Base-by-base conservation (phyloP, 371 early-diverging fungal species). In the Chytridium lagenaria region DNA sequence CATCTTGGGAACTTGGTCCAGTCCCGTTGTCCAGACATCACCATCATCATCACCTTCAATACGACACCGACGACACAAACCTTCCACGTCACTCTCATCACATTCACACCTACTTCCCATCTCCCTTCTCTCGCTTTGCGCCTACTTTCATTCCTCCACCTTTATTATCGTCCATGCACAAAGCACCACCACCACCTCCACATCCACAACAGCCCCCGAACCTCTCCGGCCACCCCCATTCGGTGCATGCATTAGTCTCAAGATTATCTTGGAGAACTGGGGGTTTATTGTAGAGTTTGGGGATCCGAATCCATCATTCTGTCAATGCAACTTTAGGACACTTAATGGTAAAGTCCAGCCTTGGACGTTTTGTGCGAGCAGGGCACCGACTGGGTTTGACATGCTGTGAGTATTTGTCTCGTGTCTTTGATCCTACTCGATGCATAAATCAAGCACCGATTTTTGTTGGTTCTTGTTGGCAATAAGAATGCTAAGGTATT, bases 261-360 rank as follows among this genome's bases (percentile, higher is more conserved):
- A 34, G 12, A 61, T 36, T 12, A 61, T 61, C 61, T 34, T 61
- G 7, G 36, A 61, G 37, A 16, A 28, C 36, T 61, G 61, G 61
- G 61, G 61, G 12, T 61, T 34, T 36, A 31, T 23, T 34, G 19
- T 61, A 2, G 61, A 7, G 31, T 34, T 37, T 37, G 61, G 61
- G 19, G 34, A 28, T 12, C 19, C 16, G 34, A 61, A 61, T 34
- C 61, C 61, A 61, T 7, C 36, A 3, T 37, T 61, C 23, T 61
- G 61, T 26, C 34, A 34, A 31, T 61, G 61, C 37, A 37, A 61
- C 31, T 61, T 61, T 37, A 30, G 36, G 36, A 61, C 37, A 7
- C 16, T 23, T 3, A 52, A 52, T 26, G 55, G 55, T 5, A 26
- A 30, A 10, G 36, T 61, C 34, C 7, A 16, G 61, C 61, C 61